Evolutionary conservation across 1,139 yeast genomes (phyloP), one percentile per base, ranked within the genome.

Genomic region (Debaryomyces nepalensis): DNA sequence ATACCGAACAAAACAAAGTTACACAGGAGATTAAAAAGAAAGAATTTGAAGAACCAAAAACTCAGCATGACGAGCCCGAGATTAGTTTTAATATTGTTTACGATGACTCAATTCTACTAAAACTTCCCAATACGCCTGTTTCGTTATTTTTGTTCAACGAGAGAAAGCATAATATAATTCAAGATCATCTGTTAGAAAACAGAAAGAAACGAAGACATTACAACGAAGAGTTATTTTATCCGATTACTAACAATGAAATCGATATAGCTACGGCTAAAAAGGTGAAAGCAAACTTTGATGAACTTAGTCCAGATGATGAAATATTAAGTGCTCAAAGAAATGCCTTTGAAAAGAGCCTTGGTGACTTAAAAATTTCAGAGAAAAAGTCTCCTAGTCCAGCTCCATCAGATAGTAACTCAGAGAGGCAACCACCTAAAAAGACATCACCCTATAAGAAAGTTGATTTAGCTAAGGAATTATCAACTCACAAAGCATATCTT

Each of bases 231-330:
- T 41, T 70, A 11, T 68, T 65, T 44, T 53, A 56, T 40, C 66
- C 67, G 43, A 60, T 67, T 70, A 70, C 76, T 72, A 64, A 69
- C 75, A 54, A 59, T 46, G 72, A 75, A 64, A 68, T 82, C 63
- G 68, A 74, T 68, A 49, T 68, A 55, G 69, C 66, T 59, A 66
- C 58, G 51, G 61, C 61, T 40, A 68, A 68, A 47, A 73, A 75
- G 55, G 78, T 79, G 5, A 68, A 73, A 35, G 58, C 70, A 33
- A 87, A 84, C 48, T 90, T 90, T 57, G 61, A 64, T 15, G 68
- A 73, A 46, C 91, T 90, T 10, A 86, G 96, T 53, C 97, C 97
- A 2, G 98, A 90, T 64, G 97, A 89, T 55, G 65, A 75, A 41
- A 75, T 86, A 7, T 59, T 79, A 39, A 64, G 71, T 39, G 90